Percentiles rank a stretch among this genome's conserved stretches.
Evolutionary conservation across 441 rosid genomes (phyloP).

Genomic region (Manihot esculenta): DNA sequence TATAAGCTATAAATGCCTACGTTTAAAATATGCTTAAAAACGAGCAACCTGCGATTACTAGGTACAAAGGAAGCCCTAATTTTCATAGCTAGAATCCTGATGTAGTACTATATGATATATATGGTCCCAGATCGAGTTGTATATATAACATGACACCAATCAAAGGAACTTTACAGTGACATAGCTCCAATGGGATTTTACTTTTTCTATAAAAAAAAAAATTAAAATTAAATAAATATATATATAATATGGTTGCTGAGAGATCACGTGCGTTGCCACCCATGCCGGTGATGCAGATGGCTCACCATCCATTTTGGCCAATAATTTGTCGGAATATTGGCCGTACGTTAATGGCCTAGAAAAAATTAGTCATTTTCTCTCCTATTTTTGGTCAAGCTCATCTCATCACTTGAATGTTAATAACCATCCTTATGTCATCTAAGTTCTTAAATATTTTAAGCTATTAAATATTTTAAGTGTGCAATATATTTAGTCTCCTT

Average conservation of each 20-base stretch:
- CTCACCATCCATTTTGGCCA: slow-evolving; percentile 43
- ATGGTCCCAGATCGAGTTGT: background rate
- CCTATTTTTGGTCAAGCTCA: slow-evolving; percentile 22
- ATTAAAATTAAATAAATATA: no score
- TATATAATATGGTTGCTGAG: slow-evolving; percentile 1
- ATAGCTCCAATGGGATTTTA: background rate
- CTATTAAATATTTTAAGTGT: no score
- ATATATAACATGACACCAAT: background rate
- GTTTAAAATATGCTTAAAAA: background rate
- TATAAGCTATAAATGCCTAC: background rate
- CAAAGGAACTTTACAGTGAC: background rate
- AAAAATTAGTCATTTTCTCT: slow-evolving; percentile 7
- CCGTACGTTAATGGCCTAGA: slow-evolving; percentile 7
- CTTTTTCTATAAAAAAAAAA: background rate
- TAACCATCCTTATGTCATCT: background rate
- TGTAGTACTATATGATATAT: background rate
- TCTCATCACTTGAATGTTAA: slow-evolving; percentile 9
- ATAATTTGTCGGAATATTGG: slow-evolving; percentile 41
- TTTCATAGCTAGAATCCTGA: background rate
- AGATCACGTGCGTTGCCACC: slow-evolving; percentile 39
- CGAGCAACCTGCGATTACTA: background rate
- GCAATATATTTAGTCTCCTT: no score
- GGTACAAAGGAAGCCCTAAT: background rate
- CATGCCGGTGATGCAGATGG: slow-evolving; percentile 48
- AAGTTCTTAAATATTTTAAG: no score